A percentile compares a stretch with the other conserved stretches of the same genome.
phyloP scores from a whole-genome alignment of 441 rosid species.

The Euphorbia corollata region DNA sequence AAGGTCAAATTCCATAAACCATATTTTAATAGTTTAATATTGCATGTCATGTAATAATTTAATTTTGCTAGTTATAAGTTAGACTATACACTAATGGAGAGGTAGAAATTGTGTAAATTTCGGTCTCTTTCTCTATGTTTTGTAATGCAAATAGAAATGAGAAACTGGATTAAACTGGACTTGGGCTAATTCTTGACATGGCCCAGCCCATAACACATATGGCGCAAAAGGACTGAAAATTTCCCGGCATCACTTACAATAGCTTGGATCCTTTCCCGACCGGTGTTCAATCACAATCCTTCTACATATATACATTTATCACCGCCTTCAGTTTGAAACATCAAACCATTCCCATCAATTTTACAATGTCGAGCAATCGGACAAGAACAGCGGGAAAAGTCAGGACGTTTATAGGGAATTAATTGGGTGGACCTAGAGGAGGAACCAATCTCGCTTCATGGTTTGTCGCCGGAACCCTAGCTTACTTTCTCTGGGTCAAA shows the following conservation, averaged over 20 bases:
- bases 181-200: too few species aligned
- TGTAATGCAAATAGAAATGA: too few species aligned
- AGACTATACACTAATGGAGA: too few species aligned
- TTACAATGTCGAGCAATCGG: slow-evolving; percentile 50
- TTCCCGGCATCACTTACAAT: background rate
- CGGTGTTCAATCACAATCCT: background rate
- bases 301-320: background rate
- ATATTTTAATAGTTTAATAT: too few species aligned
- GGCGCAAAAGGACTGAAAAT: background rate
- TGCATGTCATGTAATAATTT: too few species aligned
- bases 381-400: slow-evolving; percentile 55
- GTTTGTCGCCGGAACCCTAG: slow-evolving; percentile 78
- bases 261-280: background rate
- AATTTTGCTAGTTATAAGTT: too few species aligned
- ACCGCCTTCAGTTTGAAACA: background rate
- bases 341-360: background rate
- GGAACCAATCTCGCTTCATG: slow-evolving; percentile 67
- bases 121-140: too few species aligned
- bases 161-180: too few species aligned
- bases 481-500: slow-evolving; percentile 82
- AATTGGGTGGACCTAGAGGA: slow-evolving; percentile 78
- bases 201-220: too few species aligned
- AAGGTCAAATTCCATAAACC: too few species aligned
- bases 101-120: too few species aligned
- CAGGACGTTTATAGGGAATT: slow-evolving; percentile 56